Evolutionary conservation across 208 protist genomes (phyloP).

Genomic region (Acanthamoeba castellanii): DNA sequence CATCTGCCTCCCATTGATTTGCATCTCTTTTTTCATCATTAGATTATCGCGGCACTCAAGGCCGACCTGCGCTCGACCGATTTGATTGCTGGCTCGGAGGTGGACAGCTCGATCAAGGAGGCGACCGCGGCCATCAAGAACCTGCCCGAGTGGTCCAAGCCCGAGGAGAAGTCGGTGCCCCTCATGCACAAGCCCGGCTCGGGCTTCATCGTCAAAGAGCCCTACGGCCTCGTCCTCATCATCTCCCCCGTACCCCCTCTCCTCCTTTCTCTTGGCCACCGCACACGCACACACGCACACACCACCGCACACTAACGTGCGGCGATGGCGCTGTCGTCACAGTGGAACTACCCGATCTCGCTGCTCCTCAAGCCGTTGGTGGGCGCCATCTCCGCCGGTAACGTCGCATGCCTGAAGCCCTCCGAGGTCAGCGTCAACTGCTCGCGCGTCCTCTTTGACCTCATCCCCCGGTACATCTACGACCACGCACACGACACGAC

Average conservation of each 20-base stretch:
- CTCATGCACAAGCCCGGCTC: conserved; percentile 81
- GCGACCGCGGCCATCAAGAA: conserved; percentile 57
- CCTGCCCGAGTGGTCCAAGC: conserved; percentile 83
- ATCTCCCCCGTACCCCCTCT: conserved; percentile 87
- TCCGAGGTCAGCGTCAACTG: conserved; percentile 85
- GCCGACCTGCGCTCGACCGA: conserved; percentile 83
- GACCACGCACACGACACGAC: background rate
- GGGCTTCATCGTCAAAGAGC: conserved; percentile 87
- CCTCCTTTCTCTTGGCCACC: background rate
- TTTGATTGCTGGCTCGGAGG: conserved; percentile 75
- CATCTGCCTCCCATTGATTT: background rate
- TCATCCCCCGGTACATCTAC: conserved; percentile 86
- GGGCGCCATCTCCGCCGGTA: conserved; percentile 93
- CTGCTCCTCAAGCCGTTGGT: conserved; percentile 89
- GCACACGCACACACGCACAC: background rate
- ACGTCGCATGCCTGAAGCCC: conserved; percentile 94
- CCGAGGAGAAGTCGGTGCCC: conserved; percentile 71
- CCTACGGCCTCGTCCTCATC: conserved; percentile 93
- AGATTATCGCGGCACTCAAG: conserved; percentile 81
- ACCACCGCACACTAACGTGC: conserved; percentile 76
- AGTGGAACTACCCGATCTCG: conserved; percentile 95
- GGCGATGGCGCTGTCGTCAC: conserved; percentile 92
- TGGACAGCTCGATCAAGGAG: conserved; percentile 79
- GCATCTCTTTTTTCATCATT: background rate
- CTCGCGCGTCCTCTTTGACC: conserved; percentile 84